phyloP scores from a whole-genome alignment of 202 grass and related monocot genomes.

The Thinopyrum obtusiflorum region DNA sequence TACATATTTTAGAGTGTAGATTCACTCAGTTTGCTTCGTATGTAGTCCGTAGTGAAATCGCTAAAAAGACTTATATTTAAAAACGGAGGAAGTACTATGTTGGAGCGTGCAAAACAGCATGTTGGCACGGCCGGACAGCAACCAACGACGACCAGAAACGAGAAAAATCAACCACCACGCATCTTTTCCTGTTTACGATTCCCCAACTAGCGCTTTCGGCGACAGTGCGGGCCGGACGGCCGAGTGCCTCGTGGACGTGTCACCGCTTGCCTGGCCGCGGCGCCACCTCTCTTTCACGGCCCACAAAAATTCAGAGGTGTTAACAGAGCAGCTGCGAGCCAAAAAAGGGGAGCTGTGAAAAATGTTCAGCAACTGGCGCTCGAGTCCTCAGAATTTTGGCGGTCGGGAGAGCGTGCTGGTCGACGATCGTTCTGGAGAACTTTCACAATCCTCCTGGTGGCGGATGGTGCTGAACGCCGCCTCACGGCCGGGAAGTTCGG shows the following conservation, averaged over 20 bases:
- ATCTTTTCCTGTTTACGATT: background rate
- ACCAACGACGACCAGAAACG: background rate
- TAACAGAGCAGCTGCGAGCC: background rate
- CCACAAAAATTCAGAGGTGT: background rate
- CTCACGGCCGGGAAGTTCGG: background rate
- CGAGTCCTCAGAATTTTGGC: background rate
- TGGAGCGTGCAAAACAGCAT: background rate
- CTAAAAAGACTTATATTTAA: no score
- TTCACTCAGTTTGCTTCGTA: no score
- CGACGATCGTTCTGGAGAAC: background rate
- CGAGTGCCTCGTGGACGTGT: slow-evolving; percentile 10
- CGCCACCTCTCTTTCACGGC: background rate
- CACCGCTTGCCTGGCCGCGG: background rate
- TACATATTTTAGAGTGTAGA: no score
- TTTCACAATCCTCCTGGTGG: background rate
- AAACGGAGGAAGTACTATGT: no score
- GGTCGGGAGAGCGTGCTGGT: slow-evolving; percentile 13
- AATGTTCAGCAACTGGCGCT: background rate
- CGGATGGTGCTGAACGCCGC: background rate
- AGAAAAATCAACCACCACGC: background rate
- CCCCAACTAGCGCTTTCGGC: background rate
- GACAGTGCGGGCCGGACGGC: background rate
- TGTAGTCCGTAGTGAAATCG: no score
- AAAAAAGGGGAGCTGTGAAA: background rate
- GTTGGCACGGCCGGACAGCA: background rate